These are phyloP conservation scores for Arabis alpina DNA, from an alignment of 345 rosid species.

Conservation along the genomic window DNA sequence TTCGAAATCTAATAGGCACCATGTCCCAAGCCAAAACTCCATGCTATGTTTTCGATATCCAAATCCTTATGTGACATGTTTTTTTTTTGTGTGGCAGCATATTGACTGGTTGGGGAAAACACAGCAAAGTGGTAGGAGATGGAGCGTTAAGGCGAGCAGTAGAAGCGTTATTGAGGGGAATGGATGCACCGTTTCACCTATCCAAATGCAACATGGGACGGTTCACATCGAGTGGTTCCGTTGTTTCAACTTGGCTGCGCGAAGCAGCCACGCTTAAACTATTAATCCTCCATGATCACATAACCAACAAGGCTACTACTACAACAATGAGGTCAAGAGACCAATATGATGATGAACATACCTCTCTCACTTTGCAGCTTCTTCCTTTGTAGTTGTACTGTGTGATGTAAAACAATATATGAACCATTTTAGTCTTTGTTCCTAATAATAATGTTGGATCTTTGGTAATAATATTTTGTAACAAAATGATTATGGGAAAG, in stretches of 20 bases:
- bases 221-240: conserved; percentile 69
- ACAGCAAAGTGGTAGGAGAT: conserved; percentile 92
- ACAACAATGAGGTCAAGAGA: conserved; percentile 12
- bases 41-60: not conserved
- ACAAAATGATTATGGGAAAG: conserved; percentile 23
- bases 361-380: conserved; percentile 22
- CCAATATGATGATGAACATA: conserved; percentile 2
- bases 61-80: too few species aligned
- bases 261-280: conserved; percentile 71
- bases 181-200: conserved; percentile 78
- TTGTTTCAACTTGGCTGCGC: conserved; percentile 81
- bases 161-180: conserved; percentile 67
- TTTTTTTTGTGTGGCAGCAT: conserved; percentile 54
- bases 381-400: conserved; percentile 28
- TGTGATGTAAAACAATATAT: conserved; percentile 8
- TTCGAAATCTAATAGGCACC: too few species aligned
- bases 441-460: conserved; percentile 18
- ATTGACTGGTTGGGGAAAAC: conserved; percentile 98
- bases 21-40: not conserved
- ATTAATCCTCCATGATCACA: conserved; percentile 67
- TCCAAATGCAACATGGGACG: conserved; percentile 85
- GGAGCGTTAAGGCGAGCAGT: conserved; percentile 73
- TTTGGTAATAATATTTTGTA: conserved; percentile 32
- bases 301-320: conserved; percentile 22
- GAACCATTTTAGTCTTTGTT: not conserved